Base-by-base conservation (phyloP, 177 flowering plant species). In the Telopea speciosissima region DNA sequence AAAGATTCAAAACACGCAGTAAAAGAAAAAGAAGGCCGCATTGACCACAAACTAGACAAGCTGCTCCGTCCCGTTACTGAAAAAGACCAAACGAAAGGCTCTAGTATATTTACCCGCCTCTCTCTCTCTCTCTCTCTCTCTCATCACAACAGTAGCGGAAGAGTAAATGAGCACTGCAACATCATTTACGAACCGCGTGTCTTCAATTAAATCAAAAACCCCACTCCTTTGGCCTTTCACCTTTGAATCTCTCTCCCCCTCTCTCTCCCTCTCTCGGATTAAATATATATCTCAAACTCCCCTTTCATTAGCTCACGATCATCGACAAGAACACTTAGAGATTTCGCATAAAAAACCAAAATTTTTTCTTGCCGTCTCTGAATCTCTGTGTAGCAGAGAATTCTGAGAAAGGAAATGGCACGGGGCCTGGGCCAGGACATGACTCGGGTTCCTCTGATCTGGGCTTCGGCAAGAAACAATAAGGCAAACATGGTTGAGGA, bases 401-500 rank as follows among this genome's bases (percentile, higher is more conserved):
- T 3, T 5, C 40, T 36, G 40, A 36, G 40, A 36, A 36, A 8
- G 9, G 40, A 36, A 28, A 36, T 8, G 9, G 40, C 40, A 36
- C 8, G 40, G 40, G 6, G 40, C 40, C 40, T 36, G 19, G 17
- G 58, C 58, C 19, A 52, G 17, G 58, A 52, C 17, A 0, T 14
- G 58, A 21, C 17, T 8, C 11, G 22, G 62, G 22, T 62, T 24
- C 25, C 36, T 26, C 19, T 8, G 33, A 25, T 25, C 19, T 62
- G 24, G 5, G 26, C 13, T 12, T 52, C 58, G 11, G 58, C 1
- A 19, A 52, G n/a, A 14, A 19, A 52, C 5, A 19, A 52, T 1
- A 14, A 52, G 58, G n/a, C 17, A 3, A 63, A 63, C 63, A 65
- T 71, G 73, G 61, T 14, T 1, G 58, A 42, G 63, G 65, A 19